phyloP scores from a whole-genome alignment of 2,329 filamentous ascomycete species.

The Camillea tinctor region DNA sequence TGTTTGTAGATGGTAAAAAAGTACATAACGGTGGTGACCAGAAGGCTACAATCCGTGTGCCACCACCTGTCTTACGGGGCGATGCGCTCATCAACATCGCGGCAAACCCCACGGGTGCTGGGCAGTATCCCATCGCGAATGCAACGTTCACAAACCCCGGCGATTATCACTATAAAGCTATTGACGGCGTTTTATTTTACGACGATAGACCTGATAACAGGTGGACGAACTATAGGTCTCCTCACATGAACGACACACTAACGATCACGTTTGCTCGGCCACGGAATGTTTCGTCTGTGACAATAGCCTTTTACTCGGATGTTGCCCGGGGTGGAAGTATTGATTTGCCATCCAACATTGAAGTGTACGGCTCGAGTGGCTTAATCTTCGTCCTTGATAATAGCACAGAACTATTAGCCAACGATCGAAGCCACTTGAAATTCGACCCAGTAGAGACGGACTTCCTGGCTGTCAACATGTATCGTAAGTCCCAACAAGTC shows the following conservation, averaged over 20 bases:
- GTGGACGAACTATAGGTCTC: conserved; percentile 38
- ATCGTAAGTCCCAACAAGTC: conserved; percentile 18
- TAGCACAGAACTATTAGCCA: conserved; percentile 21
- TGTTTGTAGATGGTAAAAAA: conserved; percentile 37
- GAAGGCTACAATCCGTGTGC: conserved; percentile 15
- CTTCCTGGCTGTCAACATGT: conserved; percentile 33
- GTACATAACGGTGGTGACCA: conserved; percentile 26
- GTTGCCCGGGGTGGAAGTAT: conserved; percentile 34
- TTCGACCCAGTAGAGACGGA: conserved; percentile 27
- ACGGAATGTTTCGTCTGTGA: conserved; percentile 33
- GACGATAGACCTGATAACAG: conserved; percentile 39
- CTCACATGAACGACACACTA: conserved; percentile 34
- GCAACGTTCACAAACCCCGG: conserved; percentile 35
- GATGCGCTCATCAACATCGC: conserved; percentile 39
- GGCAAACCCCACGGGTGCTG: conserved; percentile 37
- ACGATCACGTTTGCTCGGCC: conserved; percentile 34
- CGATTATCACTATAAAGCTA: conserved; percentile 38
- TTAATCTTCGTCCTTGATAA: conserved; percentile 18
- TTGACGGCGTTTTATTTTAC: conserved; percentile 42
- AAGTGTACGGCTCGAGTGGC: conserved; percentile 26
- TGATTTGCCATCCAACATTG: conserved; percentile 26
- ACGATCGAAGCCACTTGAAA: conserved; percentile 29
- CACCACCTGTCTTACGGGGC: conserved; percentile 14
- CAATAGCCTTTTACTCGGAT: conserved; percentile 34
- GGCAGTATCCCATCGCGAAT: conserved; percentile 34